phyloP scores from a whole-genome alignment of 2,329 filamentous ascomycete genomes.

The Alternaria infectoria region DNA sequence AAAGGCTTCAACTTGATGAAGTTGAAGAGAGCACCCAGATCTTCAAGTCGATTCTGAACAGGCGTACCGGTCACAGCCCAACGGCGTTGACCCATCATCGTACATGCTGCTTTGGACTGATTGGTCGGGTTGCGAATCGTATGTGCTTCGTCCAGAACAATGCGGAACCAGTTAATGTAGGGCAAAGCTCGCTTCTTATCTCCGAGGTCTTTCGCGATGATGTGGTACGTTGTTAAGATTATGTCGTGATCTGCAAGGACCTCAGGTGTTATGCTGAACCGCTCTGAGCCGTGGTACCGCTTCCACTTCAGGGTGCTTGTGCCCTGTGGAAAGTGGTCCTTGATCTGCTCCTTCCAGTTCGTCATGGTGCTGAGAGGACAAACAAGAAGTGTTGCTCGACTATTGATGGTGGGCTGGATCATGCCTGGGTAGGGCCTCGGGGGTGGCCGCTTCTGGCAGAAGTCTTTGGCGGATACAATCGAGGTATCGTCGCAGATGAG shows the following conservation, averaged over 20 bases:
- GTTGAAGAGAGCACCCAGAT: conserved; percentile 83
- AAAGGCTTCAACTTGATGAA: conserved; percentile 88
- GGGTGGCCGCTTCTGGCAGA: conserved; percentile 62
- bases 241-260: conserved; percentile 78
- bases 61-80: conserved; percentile 99
- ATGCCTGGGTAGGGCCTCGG: conserved; percentile 3
- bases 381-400: conserved; percentile 81
- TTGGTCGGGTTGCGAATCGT: conserved; percentile 87
- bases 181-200: conserved; percentile 70
- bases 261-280: conserved; percentile 65
- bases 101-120: conserved; percentile 84
- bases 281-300: conserved; percentile 83
- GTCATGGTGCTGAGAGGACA: conserved; percentile 89
- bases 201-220: conserved; percentile 76
- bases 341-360: conserved; percentile 95
- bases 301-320: conserved; percentile 68
- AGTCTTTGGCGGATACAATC: conserved; percentile 66
- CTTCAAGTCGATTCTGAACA: conserved; percentile 87
- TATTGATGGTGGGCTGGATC: conserved; percentile 62
- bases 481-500: conserved; percentile 68
- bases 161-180: conserved; percentile 87
- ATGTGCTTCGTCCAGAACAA: conserved; percentile 94
- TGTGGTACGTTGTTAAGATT: conserved; percentile 92
- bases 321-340: conserved; percentile 73
- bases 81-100: conserved; percentile 77